A percentile compares a stretch with the other conserved stretches of the same genome.
Evolutionary conservation across 2,329 filamentous ascomycete species (phyloP).

Genomic region (Eurotiales sp.): DNA sequence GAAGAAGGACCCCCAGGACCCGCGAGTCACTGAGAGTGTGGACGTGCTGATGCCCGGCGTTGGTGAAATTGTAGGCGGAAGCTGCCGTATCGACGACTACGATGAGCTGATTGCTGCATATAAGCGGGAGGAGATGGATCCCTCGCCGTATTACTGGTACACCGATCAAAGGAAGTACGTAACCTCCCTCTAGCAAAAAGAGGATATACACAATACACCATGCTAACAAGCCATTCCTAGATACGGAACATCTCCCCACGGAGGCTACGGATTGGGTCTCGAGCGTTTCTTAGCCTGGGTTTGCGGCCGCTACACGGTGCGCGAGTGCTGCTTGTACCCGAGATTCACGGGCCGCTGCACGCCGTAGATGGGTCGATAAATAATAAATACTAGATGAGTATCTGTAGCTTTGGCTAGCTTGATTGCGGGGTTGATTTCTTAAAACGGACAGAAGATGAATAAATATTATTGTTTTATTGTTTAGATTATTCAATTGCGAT

Average conservation of each 20-base stretch:
- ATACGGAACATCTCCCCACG: constrained; percentile 88
- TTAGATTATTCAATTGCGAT: no score
- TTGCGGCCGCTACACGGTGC: constrained; percentile 62
- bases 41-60: constrained; percentile 88
- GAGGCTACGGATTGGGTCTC: constrained; percentile 87
- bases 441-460: background rate
- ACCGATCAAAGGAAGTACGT: constrained; percentile 91
- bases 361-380: constrained; percentile 29
- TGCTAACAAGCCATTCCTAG: constrained; percentile 38
- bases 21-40: constrained; percentile 85
- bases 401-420: background rate
- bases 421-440: background rate
- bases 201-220: background rate
- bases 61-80: constrained; percentile 93
- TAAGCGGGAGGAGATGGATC: constrained; percentile 78
- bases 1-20: constrained; percentile 78
- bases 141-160: constrained; percentile 95
- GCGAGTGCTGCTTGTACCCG: constrained; percentile 54
- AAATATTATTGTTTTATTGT: background rate
- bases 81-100: constrained; percentile 91
- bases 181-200: background rate
- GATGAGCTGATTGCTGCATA: constrained; percentile 88
- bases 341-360: constrained; percentile 50
- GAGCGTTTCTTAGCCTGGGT: constrained; percentile 73
- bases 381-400: no score